Conservation (phyloP, 1,139 yeast species). For the Taphrina deformans region DNA sequence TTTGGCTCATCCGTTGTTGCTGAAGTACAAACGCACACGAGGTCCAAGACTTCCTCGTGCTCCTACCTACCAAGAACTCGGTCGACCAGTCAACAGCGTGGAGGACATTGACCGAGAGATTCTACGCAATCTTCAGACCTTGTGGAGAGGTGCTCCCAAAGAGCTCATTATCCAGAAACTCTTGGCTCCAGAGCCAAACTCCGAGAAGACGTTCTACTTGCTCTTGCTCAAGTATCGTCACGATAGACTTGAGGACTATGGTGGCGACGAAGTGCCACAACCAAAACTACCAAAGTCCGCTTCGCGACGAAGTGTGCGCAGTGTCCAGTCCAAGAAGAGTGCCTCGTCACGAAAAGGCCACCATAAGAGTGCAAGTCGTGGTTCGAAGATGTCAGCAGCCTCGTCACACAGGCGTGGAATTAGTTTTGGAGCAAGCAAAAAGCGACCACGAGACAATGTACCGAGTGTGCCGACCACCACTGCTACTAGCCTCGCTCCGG, state of each 20-base stretch:
- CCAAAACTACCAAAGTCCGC: constrained; percentile 28
- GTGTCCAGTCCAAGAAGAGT: constrained; percentile 25
- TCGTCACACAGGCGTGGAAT: constrained; percentile 28
- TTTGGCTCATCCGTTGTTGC: constrained; percentile 72
- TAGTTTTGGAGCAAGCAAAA: constrained; percentile 12
- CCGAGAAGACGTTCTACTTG: constrained; percentile 89
- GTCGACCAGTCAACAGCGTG: constrained; percentile 52
- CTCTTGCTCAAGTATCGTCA: constrained; percentile 78
- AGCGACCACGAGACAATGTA: not conserved
- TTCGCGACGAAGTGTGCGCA: constrained; percentile 13
- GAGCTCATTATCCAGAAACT: constrained; percentile 61
- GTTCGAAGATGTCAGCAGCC: constrained; percentile 20
- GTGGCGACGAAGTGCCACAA: constrained; percentile 21
- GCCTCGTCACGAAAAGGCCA: constrained; percentile 23
- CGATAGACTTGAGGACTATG: constrained; percentile 54
- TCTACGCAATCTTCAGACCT: constrained; percentile 75
- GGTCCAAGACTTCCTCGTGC: constrained; percentile 36
- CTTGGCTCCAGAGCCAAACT: constrained; percentile 58
- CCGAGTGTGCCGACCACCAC: constrained; percentile 1
- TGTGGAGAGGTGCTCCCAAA: constrained; percentile 85
- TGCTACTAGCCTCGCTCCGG: not conserved
- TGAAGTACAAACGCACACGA: constrained; percentile 54
- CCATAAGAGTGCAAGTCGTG: constrained; percentile 24
- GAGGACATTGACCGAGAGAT: constrained; percentile 77
- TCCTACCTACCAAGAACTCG: constrained; percentile 40